Conservation (phyloP, 257 asterid species). For the Striga asiatica region DNA sequence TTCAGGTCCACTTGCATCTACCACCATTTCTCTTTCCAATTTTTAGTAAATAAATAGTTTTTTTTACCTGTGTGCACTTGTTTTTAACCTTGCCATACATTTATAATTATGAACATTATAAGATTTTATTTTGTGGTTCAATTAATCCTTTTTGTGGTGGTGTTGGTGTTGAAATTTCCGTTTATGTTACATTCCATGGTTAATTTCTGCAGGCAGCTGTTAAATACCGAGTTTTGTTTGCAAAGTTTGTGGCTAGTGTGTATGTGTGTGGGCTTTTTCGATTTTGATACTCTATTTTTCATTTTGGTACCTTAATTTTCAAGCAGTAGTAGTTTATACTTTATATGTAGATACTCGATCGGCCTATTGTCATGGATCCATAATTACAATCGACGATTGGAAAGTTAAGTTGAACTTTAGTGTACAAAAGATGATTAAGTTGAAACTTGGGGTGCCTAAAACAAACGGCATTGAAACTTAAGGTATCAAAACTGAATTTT, state of each 20-base stretch:
- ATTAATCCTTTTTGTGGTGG: background rate
- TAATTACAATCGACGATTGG: no score
- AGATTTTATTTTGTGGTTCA: background rate
- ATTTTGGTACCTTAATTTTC: no score
- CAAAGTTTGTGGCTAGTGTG: background rate
- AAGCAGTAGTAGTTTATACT: no score
- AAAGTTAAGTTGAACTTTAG: no score
- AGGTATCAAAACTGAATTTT: no score
- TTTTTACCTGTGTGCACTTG: background rate
- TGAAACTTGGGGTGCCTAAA: no score
- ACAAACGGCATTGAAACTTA: no score
- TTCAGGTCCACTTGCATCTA: slow-evolving; percentile 29
- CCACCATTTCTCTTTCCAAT: background rate
- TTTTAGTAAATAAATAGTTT: background rate
- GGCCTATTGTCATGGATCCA: no score
- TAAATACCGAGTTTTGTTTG: background rate
- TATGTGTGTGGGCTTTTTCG: background rate
- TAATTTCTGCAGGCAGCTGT: background rate
- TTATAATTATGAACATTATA: no score
- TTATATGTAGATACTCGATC: no score
- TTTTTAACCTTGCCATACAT: background rate
- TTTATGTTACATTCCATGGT: no score
- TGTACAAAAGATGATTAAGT: no score
- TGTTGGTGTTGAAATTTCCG: background rate
- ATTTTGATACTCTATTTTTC: background rate